phyloP scores from a whole-genome alignment of 1,139 yeast species.

The Wickerhamiella pararugosa region DNA sequence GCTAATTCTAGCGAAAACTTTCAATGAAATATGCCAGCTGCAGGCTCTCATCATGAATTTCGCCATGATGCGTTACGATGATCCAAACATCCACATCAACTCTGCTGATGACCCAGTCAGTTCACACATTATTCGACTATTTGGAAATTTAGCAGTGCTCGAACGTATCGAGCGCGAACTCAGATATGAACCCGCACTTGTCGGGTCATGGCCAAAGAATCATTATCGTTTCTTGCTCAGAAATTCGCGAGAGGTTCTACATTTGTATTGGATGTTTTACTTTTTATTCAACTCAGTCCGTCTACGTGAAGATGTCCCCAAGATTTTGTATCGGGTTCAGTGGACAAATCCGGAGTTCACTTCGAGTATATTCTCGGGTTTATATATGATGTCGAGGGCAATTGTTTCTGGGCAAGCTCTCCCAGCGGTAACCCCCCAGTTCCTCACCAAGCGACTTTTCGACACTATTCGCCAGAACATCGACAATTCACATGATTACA shows the following conservation, averaged over 20 bases:
- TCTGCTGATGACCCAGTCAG: not conserved
- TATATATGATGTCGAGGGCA: conserved; percentile 1
- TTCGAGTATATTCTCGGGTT: not conserved
- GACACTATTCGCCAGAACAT: not conserved
- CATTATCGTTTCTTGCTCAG: not conserved
- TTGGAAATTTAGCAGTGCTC: not conserved
- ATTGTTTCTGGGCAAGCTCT: conserved; percentile 1
- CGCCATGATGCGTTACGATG: not conserved
- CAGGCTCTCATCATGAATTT: not conserved
- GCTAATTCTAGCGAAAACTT: not conserved
- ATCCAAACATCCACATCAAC: not conserved
- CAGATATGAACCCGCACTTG: conserved; percentile 5
- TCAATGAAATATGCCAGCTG: not conserved
- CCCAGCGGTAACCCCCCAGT: conserved; percentile 1
- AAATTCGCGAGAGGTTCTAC: not conserved
- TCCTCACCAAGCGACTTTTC: not conserved
- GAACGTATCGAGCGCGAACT: not conserved
- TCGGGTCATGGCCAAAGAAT: conserved; percentile 3
- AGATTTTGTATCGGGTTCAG: not conserved
- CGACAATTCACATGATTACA: not conserved
- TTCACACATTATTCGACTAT: not conserved
- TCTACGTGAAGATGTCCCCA: conserved; percentile 1
- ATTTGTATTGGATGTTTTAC: conserved; percentile 1
- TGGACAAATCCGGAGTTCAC: conserved; percentile 1
- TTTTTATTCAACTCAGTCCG: not conserved